Conservation (phyloP, 257 asterid genomes). For the Coffea eugenioides region DNA sequence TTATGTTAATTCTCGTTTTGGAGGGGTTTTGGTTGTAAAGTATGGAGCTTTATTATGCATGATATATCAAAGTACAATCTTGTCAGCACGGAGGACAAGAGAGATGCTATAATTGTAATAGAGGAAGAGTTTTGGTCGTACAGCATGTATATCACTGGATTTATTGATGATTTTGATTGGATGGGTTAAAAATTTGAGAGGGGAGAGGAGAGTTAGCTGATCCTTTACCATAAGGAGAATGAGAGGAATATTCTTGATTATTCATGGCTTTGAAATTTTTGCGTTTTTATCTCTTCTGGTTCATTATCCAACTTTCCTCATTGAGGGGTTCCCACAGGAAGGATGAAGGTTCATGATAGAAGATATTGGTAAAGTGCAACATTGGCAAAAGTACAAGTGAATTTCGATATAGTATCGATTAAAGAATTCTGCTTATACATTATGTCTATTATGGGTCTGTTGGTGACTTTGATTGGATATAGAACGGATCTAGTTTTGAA, state of each 20-base stretch:
- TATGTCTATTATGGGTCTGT: too few species aligned
- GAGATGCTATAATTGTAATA: not conserved
- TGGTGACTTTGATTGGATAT: too few species aligned
- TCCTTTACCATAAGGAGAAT: not conserved
- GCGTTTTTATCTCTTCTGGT: not conserved
- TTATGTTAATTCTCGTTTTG: not conserved
- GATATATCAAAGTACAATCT: not conserved
- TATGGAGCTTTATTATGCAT: not conserved
- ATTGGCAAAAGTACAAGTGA: too few species aligned
- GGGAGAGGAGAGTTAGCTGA: not conserved
- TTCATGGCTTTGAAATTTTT: not conserved
- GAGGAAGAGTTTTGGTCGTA: not conserved
- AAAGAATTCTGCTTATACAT: too few species aligned
- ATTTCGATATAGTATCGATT: too few species aligned
- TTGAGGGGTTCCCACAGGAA: not conserved
- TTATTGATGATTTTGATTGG: slow-evolving; percentile 4
- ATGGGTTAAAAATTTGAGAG: not conserved
- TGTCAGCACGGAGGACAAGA: not conserved
- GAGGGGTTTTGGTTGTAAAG: not conserved
- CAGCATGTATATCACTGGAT: not conserved
- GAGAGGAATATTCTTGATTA: not conserved
- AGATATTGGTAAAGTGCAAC: not conserved
- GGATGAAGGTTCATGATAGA: not conserved
- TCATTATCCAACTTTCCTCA: not conserved
- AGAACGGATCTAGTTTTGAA: too few species aligned